Base-by-base conservation (phyloP, 257 asterid species). In the Capsicum chinense region DNA sequence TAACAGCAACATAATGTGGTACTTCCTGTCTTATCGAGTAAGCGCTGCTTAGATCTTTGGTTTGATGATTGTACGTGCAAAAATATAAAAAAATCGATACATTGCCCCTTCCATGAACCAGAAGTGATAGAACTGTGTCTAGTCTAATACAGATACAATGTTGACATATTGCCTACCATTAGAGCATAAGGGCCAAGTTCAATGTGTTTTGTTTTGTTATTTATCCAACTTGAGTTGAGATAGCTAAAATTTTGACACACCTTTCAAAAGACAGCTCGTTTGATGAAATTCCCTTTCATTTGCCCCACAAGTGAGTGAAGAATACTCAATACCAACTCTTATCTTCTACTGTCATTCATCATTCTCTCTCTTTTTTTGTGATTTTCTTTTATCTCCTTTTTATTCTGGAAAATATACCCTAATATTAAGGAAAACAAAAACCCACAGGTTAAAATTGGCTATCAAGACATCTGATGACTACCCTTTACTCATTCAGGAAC, bases 161-260 rank as follows among this genome's bases (percentile, higher is more conserved):
- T 16, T 16, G 79, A 42, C 79, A n/a, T 69, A 21, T 69, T 9
- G 79, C 79, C 79, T 11, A 74, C 62, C 62, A 69, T 33, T 74
- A 10, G 70, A 26, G 37, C 42, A 63, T 3, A 63, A 63, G 17
- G 12, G 62, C 19, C 81, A 50, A 50, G 21, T 14, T 26, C 81
- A 74, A 50, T 50, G 10, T 19, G 13, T 21, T 50, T n/a, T 39
- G 16, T 39, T 16, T 48, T 11, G 0, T 13, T 19, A 13, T 19
- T 52, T 71, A 19, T 21, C 17, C 19, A 74, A 50, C 37, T 71
- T 47, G 0, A 50, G 56, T 71, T n/a, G 42, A 42, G 59, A 6
- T 11, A 1, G 6, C 48, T 12, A 11, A 73, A 66, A 74, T 48
- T 48, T 74, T 1, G 44, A 11, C 13, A 0, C 9, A 5, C 35